Percentiles rank a stretch among this genome's conserved stretches.
Evolutionary conservation across 495 filamentous ascomycete species (phyloP).

Genomic region (Hypoxylon fuscum): DNA sequence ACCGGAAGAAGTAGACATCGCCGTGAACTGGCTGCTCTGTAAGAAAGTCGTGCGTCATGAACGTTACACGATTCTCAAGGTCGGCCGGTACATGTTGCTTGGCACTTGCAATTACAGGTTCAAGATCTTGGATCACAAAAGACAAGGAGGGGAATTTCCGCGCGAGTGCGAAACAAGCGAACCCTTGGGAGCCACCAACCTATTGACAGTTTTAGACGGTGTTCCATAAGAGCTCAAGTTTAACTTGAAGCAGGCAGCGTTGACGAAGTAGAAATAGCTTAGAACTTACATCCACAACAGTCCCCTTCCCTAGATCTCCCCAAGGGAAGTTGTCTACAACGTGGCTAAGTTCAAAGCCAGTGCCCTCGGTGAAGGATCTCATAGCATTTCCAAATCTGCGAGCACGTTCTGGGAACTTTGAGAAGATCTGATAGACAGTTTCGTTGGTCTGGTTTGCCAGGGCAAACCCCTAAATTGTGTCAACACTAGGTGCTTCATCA

Average conservation of each 20-base stretch:
- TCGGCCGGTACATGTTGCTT: neutral
- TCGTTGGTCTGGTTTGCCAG: constrained; percentile 15
- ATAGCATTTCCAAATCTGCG: constrained; percentile 26
- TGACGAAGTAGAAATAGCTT: neutral
- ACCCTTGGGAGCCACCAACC: constrained; percentile 55
- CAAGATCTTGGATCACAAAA: constrained; percentile 57
- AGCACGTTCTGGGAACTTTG: constrained; percentile 19
- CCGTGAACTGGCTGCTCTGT: constrained; percentile 50
- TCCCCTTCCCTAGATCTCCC: constrained; percentile 27
- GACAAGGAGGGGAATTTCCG: constrained; percentile 42
- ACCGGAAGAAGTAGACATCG: constrained; percentile 62
- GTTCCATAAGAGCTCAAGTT: neutral
- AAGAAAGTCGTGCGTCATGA: constrained; percentile 60
- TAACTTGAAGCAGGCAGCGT: neutral
- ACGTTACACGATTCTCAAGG: constrained; percentile 33
- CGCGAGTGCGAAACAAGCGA: constrained; percentile 49
- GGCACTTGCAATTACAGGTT: constrained; percentile 7
- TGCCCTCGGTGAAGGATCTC: constrained; percentile 21
- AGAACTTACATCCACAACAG: constrained; percentile 48
- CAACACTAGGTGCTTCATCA: neutral
- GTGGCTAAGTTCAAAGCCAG: constrained; percentile 41
- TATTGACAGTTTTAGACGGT: constrained; percentile 14
- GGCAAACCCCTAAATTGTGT: constrained; percentile 9
- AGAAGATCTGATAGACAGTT: constrained; percentile 12
- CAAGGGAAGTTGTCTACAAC: constrained; percentile 46